A percentile compares a stretch with the other conserved stretches of the same genome.
Evolutionary conservation across 2,329 filamentous ascomycete species (phyloP).

Genomic region (Neopestalotiopsis sp.): DNA sequence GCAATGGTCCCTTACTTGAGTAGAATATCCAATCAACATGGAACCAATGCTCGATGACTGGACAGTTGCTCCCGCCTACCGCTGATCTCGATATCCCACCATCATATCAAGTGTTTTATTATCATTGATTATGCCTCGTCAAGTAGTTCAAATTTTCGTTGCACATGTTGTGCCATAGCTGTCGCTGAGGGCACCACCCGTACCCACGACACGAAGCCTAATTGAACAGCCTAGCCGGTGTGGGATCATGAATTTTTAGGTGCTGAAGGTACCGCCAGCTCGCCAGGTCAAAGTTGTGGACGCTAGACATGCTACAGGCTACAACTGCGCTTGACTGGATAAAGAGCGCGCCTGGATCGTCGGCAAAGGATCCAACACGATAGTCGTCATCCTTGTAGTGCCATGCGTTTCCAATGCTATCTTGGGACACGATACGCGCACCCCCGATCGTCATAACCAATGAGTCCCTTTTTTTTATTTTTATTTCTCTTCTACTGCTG

Average conservation of each 20-base stretch:
- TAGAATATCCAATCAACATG: too few species aligned
- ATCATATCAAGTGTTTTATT: neutral
- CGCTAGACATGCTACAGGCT: neutral
- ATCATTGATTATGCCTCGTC: neutral
- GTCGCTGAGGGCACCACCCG: neutral
- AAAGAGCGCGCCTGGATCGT: neutral
- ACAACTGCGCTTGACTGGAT: slow-evolving; percentile 1
- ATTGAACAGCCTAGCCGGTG: neutral
- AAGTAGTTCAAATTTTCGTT: neutral
- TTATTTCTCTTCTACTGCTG: neutral
- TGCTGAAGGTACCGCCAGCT: neutral
- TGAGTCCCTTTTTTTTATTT: neutral
- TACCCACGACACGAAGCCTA: neutral
- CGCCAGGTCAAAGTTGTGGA: neutral
- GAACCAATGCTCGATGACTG: too few species aligned
- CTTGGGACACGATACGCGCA: slow-evolving; percentile 7
- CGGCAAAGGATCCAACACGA: slow-evolving; percentile 5
- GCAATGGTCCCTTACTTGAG: too few species aligned
- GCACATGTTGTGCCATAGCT: neutral
- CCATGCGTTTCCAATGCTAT: slow-evolving; percentile 6
- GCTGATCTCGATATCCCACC: neutral
- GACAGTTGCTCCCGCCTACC: neutral
- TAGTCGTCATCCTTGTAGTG: slow-evolving; percentile 3
- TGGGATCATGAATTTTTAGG: neutral
- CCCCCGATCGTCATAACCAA: neutral